A percentile compares a stretch with the other conserved stretches of the same genome.
Evolutionary conservation across 768 basidiomycete genomes (phyloP).

Genomic region (Flagelloscypha sp.): DNA sequence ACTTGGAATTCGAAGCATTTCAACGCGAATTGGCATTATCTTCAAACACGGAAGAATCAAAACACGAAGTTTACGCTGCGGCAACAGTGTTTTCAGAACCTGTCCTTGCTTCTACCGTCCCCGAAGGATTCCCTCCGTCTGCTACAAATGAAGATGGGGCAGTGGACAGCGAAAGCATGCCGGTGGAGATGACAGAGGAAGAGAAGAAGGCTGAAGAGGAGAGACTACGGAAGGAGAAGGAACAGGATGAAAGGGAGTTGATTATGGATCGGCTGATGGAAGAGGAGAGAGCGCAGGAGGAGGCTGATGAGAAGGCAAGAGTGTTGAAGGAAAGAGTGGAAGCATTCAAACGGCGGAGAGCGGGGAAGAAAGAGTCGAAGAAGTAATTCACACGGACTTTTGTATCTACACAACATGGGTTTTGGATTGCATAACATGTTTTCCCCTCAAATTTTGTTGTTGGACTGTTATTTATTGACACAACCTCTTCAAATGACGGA

Average conservation of each 20-base stretch:
- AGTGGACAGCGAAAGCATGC: too few relatives aligned
- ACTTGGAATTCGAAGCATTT: constrained; percentile 69
- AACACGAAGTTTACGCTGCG: constrained; percentile 47
- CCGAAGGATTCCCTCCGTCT: constrained; percentile 42
- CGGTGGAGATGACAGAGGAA: constrained; percentile 16
- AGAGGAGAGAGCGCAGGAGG: constrained; percentile 82
- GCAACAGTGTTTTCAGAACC: constrained; percentile 72
- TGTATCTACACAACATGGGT: too few relatives aligned
- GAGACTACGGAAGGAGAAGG: constrained; percentile 39
- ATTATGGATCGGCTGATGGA: constrained; percentile 82
- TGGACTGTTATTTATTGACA: too few relatives aligned
- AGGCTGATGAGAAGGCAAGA: constrained; percentile 70
- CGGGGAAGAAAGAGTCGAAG: constrained; percentile 21
- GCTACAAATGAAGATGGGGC: constrained; percentile 21
- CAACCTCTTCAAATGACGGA: too few relatives aligned
- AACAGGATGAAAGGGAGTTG: constrained; percentile 68
- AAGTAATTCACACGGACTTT: too few relatives aligned
- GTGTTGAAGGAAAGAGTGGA: constrained; percentile 60
- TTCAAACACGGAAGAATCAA: constrained; percentile 25
- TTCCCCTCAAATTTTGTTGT: too few relatives aligned
- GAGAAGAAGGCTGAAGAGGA: constrained; percentile 35
- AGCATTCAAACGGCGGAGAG: constrained; percentile 41
- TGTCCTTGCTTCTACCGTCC: constrained; percentile 37
- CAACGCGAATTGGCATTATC: constrained; percentile 52
- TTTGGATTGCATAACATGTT: too few relatives aligned